Evolutionary conservation across 768 basidiomycete genomes (phyloP).

Genomic region (Fomitopsis serialis): DNA sequence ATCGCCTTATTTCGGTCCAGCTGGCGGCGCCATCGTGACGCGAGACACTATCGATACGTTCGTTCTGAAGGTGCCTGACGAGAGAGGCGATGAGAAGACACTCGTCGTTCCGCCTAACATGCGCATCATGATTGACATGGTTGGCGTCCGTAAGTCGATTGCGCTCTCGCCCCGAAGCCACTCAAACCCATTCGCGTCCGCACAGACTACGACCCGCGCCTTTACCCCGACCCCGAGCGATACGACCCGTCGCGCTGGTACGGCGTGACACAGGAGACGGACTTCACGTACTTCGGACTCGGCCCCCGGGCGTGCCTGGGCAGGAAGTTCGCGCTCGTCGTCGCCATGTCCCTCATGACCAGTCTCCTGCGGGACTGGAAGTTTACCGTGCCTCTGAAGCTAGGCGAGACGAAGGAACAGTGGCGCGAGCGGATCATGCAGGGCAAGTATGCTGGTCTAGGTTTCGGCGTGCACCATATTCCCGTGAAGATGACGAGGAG

Average conservation of each 20-base stretch:
- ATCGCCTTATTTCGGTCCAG: background rate
- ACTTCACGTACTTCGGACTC: slow-evolving; percentile 17
- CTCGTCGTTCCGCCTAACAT: slow-evolving; percentile 14
- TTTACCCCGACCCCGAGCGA: slow-evolving; percentile 20
- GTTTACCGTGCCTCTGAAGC: slow-evolving; percentile 15
- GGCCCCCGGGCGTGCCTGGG: slow-evolving; percentile 28
- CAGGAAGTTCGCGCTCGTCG: slow-evolving; percentile 24
- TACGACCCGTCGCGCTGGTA: slow-evolving; percentile 27
- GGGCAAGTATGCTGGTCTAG: slow-evolving; percentile 10
- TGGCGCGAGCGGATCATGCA: slow-evolving; percentile 20
- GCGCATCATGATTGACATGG: slow-evolving; percentile 19
- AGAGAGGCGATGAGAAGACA: background rate
- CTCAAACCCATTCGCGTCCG: background rate
- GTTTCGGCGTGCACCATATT: slow-evolving; percentile 14
- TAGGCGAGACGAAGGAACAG: slow-evolving; percentile 19
- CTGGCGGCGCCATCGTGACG: background rate
- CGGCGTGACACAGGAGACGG: slow-evolving; percentile 10
- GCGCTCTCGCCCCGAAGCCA: too few relatives aligned
- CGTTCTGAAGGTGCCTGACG: background rate
- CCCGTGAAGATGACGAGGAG: slow-evolving; percentile 12
- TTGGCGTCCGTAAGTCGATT: slow-evolving; percentile 19
- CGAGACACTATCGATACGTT: slow-evolving; percentile 5
- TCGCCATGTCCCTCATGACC: slow-evolving; percentile 21
- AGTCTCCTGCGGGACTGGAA: slow-evolving; percentile 25
- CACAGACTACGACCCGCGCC: slow-evolving; percentile 20